Conservation (phyloP, 306 rosid species). For the Cucurbita argyrosperma region DNA sequence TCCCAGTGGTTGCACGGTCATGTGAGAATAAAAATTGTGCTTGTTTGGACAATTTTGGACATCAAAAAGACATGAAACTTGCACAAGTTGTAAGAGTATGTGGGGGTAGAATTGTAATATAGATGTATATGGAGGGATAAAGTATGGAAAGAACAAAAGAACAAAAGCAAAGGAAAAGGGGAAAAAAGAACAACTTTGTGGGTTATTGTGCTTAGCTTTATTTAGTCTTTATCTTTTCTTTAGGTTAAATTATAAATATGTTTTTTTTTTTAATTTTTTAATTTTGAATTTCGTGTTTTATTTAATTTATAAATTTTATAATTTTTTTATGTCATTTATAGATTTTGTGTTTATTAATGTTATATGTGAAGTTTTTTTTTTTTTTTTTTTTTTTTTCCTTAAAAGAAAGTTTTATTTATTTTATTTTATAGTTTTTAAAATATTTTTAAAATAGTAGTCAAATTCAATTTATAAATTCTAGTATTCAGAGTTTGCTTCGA, state of each 20-base stretch:
- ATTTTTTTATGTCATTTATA: too few relatives aligned
- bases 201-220: constrained; percentile 15
- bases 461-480: too few relatives aligned
- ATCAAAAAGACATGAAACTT: background rate
- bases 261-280: background rate
- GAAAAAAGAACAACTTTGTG: background rate
- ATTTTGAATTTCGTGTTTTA: background rate
- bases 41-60: background rate
- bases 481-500: too few relatives aligned
- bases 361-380: too few relatives aligned
- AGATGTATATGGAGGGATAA: constrained; percentile 13
- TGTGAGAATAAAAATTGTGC: constrained; percentile 14
- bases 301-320: background rate
- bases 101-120: constrained; percentile 21
- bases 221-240: background rate
- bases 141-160: background rate
- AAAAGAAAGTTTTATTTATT: too few relatives aligned
- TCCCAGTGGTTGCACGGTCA: constrained; percentile 51
- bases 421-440: too few relatives aligned
- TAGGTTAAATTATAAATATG: background rate
- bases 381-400: too few relatives aligned
- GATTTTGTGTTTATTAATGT: too few relatives aligned
- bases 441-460: too few relatives aligned
- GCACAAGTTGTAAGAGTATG: constrained; percentile 23
- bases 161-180: background rate